A percentile compares a stretch with the other conserved stretches of the same genome.
These are phyloP conservation scores for Mucor racemosus DNA, from an alignment of 371 early-diverging fungal species.

Conservation along the genomic window DNA sequence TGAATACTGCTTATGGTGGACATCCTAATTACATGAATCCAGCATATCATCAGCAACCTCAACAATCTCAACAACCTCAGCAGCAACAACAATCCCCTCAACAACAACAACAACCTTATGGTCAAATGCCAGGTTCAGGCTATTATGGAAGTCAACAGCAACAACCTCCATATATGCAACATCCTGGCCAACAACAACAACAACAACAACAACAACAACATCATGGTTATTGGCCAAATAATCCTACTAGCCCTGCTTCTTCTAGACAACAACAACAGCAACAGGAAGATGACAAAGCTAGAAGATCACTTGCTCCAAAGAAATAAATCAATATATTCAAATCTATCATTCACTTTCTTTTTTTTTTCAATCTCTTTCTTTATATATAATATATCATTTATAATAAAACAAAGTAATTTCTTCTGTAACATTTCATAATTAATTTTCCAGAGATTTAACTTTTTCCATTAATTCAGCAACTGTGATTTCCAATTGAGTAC, in stretches of 20 bases:
- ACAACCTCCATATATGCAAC: slow-evolving; percentile 17
- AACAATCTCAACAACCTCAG: not conserved
- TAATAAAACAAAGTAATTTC: slow-evolving; percentile 1
- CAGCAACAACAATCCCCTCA: slow-evolving; percentile 17
- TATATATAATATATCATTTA: not conserved
- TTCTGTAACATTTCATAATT: not conserved
- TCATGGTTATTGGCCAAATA: slow-evolving; percentile 24
- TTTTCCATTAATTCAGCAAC: slow-evolving; percentile 47
- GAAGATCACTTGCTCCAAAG: slow-evolving; percentile 22
- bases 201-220: slow-evolving; percentile 6
- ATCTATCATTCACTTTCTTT: not conserved
- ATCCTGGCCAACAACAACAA: not conserved
- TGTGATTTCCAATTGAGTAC: slow-evolving; percentile 50
- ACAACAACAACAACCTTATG: slow-evolving; percentile 23
- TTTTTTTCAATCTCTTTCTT: not conserved
- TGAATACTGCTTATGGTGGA: slow-evolving; percentile 10
- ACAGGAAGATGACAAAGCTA: slow-evolving; percentile 26
- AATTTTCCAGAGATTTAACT: slow-evolving; percentile 37
- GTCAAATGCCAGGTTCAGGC: slow-evolving; percentile 19
- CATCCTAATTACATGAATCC: slow-evolving; percentile 23
- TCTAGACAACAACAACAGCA: slow-evolving; percentile 13
- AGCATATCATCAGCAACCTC: slow-evolving; percentile 20
- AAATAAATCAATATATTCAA: not conserved
- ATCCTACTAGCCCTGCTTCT: slow-evolving; percentile 17
- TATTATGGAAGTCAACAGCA: slow-evolving; percentile 25